Evolutionary conservation across 148 eudicot genomes (phyloP).

Genomic region (Heliosperma pusillum): DNA sequence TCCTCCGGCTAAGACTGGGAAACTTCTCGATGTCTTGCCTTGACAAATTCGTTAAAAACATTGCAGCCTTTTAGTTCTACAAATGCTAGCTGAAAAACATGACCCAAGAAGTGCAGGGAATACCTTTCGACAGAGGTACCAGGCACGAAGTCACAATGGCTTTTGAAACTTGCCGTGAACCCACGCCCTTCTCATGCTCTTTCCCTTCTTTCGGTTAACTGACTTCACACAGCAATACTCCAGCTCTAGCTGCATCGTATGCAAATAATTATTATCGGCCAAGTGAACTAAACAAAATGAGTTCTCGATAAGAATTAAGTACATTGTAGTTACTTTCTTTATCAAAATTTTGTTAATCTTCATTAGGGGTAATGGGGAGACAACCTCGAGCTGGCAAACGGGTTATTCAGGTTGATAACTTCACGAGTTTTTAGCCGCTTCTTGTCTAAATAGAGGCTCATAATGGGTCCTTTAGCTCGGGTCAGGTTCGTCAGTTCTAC

Average conservation of each 20-base stretch:
- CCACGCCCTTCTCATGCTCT: conserved; percentile 86
- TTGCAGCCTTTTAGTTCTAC: not conserved
- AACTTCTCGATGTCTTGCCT: not conserved
- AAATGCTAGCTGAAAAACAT: not conserved
- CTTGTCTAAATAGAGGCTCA: too few relatives aligned
- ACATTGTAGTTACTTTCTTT: too few relatives aligned
- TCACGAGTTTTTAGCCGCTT: too few relatives aligned
- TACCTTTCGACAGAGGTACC: conserved; percentile 12
- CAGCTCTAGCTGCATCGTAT: conserved; percentile 67
- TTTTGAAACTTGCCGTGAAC: conserved; percentile 93
- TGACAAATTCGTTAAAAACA: not conserved
- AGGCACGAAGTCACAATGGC: conserved; percentile 32
- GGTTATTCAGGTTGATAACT: too few relatives aligned
- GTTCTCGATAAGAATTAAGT: not conserved
- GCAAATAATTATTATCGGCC: not conserved
- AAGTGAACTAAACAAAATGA: not conserved
- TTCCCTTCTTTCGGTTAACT: conserved; percentile 64
- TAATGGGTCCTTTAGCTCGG: too few relatives aligned
- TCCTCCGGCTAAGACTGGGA: not conserved
- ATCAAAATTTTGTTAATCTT: not conserved
- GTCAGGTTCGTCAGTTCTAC: too few relatives aligned
- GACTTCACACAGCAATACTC: conserved; percentile 89
- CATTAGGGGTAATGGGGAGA: not conserved
- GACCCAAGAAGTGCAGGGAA: not conserved
- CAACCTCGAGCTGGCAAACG: not conserved